Evolutionary conservation across 2,329 filamentous ascomycete species (phyloP), one percentile per base, ranked within the genome.

Genomic region (Stagonosporopsis tanaceti): DNA sequence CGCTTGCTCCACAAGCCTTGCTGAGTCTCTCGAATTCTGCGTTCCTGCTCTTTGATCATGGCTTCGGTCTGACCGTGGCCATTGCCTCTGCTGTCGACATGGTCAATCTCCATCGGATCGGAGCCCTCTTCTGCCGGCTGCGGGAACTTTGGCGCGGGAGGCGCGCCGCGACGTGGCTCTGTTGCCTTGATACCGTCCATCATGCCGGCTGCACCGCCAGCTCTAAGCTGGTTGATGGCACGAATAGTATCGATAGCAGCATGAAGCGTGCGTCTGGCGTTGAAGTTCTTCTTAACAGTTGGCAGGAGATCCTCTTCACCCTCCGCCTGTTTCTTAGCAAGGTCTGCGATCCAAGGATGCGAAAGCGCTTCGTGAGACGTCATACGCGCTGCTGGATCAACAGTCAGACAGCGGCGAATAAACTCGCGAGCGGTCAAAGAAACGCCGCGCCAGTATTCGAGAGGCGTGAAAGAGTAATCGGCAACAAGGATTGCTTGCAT

Each of bases 401-500:
- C 90, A 37, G 95, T 98, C 52, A 99, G 83, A 74, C 95, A 99
- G 62, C 88, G 85, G 67, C 89, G 88, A 79, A 99, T 97, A 78
- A 99, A 99, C 67, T 96, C 91, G 70, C 96, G 91, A 39, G 94
- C 81, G 46, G 87, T 85, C 50, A 89, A 84, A 24, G 92, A 96
- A 61, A 99, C 94, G 59, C 92, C 92, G 61, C 93, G 90, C 95
- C 95, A 99, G 83, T 98, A 98, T 76, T 97, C 94, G 60, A 91
- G 80, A 1, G 95, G 95, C 4, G 92, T 94, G 78, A 98, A 99
- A 72, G 88, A 91, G 82, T 98, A 99, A 80, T 98, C 94, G 58
- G 95, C 95, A 61, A 93, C 91, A 54, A 98, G 87, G 74, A 99
- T 99, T 68, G 95, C 95, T 81, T 98, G 94, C 94, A 99, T 98